These are phyloP conservation scores for Ustilago sp. DNA, from an alignment of 1,284 basidiomycete species.

Conservation along the genomic window DNA sequence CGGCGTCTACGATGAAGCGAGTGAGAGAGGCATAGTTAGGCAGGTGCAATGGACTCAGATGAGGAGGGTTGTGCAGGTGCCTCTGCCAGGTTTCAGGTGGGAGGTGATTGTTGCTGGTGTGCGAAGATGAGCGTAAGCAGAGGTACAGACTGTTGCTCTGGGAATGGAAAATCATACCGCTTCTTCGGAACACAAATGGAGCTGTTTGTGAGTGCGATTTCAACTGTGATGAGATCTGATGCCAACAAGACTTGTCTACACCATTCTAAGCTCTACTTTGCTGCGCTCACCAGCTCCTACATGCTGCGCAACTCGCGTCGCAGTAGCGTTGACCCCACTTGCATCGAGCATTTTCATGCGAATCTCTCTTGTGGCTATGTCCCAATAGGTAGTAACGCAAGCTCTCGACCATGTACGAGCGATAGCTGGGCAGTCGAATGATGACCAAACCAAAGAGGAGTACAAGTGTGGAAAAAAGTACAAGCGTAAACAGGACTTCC, in stretches of 20 bases:
- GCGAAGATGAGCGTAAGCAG: slow-evolving; percentile 13
- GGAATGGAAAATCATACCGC: neutral
- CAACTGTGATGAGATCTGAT: too few relatives aligned
- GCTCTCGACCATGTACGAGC: neutral
- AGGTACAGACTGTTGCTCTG: neutral
- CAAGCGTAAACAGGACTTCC: slow-evolving; percentile 19
- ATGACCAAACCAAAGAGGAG: neutral
- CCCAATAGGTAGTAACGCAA: neutral
- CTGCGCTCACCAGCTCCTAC: neutral
- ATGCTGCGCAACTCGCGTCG: neutral
- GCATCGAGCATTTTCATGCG: too few relatives aligned
- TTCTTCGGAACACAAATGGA: too few relatives aligned
- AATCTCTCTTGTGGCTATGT: too few relatives aligned
- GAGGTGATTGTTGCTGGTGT: slow-evolving; percentile 45
- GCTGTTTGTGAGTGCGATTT: too few relatives aligned
- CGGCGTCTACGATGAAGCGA: neutral
- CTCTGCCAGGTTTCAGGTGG: slow-evolving; percentile 32
- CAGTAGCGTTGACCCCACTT: neutral
- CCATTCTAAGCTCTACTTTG: neutral
- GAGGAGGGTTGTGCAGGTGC: slow-evolving; percentile 33
- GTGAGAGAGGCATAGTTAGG: slow-evolving; percentile 18
- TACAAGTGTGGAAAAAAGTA: slow-evolving; percentile 2
- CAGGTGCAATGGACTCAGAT: slow-evolving; percentile 55
- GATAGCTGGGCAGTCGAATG: neutral
- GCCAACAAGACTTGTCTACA: neutral